Base-by-base conservation (phyloP, 2,329 filamentous ascomycete species). In the Septoria petroselini region DNA sequence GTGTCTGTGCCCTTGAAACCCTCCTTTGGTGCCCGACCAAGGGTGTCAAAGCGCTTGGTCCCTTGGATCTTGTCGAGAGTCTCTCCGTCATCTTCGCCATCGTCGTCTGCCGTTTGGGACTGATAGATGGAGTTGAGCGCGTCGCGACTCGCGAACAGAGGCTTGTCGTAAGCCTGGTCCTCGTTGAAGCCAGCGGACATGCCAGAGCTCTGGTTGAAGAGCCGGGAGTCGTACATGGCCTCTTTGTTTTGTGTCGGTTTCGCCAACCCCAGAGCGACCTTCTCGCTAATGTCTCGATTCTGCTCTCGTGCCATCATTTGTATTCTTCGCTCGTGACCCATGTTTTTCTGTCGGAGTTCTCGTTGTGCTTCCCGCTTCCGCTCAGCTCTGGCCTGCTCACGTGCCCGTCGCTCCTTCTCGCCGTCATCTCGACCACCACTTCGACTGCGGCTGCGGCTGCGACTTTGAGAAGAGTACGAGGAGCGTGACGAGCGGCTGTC, bases 111-210 rank as follows among this genome's bases (percentile, higher is more conserved):
- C 18, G 86, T 81, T 17, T 81, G 81, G 1, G 91, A 89, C 27
- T 90, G 81, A 71, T 98, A 98, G 59, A 98, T 97, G 68, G 85
- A 91, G 72, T 82, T 93, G 62, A 96, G 89, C 7, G 89, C 91
- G 66, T 97, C 91, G 67, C 96, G 90, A 11, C 93, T 91, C 1
- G 91, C 91, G 68, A 98, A 98, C 6, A 98, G 76, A 15, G 93
- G 93, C 72, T 97, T 97, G 70, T 97, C 93, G 73, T 97, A 98
- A 0, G 85, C 83, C 65, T 98, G 93, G 69, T 98, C 93, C 70
- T 98, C 93, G 69, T 98, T 98, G 78, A 96, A 90, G 0, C 91
- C 93, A 4, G 65, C 62, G 60, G 90, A 85, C 67, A 98, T 94
- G 0, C 93, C 93, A 61, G 86, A 91, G 4, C 84, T 86, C 71